Evolutionary conservation across 345 rosid species (phyloP).

Genomic region (Lenwebbia sp.): DNA sequence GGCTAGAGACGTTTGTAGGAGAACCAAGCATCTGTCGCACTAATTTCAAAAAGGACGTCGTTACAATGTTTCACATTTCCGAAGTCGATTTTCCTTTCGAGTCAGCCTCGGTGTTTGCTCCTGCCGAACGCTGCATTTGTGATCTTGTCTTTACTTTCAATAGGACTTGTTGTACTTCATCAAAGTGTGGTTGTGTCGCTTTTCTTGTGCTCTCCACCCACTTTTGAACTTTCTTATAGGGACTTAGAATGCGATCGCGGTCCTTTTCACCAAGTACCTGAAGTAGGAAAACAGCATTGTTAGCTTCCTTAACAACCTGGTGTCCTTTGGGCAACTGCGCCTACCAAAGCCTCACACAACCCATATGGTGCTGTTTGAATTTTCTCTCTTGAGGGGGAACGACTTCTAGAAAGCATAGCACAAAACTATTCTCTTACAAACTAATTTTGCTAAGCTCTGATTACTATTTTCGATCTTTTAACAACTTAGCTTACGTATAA

Average conservation of each 20-base stretch:
- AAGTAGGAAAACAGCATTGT: neutral
- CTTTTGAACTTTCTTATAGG: slow-evolving; percentile 49
- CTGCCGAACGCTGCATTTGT: slow-evolving; percentile 7
- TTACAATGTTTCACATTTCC: slow-evolving; percentile 12
- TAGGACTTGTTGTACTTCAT: slow-evolving; percentile 45
- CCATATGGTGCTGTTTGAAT: neutral
- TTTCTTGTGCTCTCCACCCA: slow-evolving; percentile 60
- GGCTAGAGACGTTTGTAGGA: neutral
- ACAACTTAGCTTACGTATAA: neutral
- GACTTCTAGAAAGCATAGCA: neutral
- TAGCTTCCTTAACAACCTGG: neutral
- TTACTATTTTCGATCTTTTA: neutral
- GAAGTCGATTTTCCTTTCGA: slow-evolving; percentile 1
- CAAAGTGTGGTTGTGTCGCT: slow-evolving; percentile 58
- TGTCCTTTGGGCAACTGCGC: neutral
- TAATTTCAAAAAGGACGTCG: neutral
- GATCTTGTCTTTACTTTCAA: slow-evolving; percentile 24
- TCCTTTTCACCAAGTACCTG: slow-evolving; percentile 64
- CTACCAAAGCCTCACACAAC: neutral
- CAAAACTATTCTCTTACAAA: neutral
- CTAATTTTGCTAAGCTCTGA: neutral
- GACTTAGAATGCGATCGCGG: slow-evolving; percentile 33
- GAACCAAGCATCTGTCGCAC: neutral
- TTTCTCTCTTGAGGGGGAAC: neutral
- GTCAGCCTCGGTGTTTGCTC: neutral